Evolutionary conservation across 2,329 filamentous ascomycete species (phyloP).

Genomic region (Cryphonectria naterciae): DNA sequence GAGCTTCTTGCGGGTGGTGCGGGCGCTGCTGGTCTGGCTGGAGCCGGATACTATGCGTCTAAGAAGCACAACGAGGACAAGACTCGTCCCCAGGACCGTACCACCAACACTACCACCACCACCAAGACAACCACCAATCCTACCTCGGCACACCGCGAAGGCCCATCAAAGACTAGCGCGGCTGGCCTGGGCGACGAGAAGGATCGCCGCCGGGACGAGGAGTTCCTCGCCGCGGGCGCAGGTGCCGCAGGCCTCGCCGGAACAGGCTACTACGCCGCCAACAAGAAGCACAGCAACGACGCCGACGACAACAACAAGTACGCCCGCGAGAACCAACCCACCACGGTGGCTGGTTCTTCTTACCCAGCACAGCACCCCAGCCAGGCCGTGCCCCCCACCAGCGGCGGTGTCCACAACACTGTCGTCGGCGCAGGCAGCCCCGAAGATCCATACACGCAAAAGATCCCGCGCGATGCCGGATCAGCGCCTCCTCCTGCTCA

Average conservation of each 20-base stretch:
- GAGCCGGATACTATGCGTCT: slow-evolving; percentile 17
- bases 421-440: slow-evolving; percentile 22
- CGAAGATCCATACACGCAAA: slow-evolving; percentile 6
- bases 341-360: slow-evolving; percentile 3
- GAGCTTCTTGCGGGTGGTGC: slow-evolving; percentile 14
- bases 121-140: not conserved
- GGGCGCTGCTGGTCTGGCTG: slow-evolving; percentile 17
- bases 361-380: not conserved
- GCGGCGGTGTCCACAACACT: slow-evolving; percentile 25
- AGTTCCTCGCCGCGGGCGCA: slow-evolving; percentile 18
- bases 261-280: slow-evolving; percentile 14
- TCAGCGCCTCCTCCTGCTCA: not conserved
- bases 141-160: not conserved
- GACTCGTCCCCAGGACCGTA: not conserved
- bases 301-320: not conserved
- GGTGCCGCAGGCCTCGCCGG: slow-evolving; percentile 20
- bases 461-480: not conserved
- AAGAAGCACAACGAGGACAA: slow-evolving; percentile 9
- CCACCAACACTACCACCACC: not conserved
- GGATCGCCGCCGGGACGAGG: not conserved
- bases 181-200: not conserved
- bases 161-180: not conserved
- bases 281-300: not conserved
- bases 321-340: not conserved
- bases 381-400: not conserved